Conservation (phyloP, 352 stramenopile species). For the Pythium sukuiense region DNA sequence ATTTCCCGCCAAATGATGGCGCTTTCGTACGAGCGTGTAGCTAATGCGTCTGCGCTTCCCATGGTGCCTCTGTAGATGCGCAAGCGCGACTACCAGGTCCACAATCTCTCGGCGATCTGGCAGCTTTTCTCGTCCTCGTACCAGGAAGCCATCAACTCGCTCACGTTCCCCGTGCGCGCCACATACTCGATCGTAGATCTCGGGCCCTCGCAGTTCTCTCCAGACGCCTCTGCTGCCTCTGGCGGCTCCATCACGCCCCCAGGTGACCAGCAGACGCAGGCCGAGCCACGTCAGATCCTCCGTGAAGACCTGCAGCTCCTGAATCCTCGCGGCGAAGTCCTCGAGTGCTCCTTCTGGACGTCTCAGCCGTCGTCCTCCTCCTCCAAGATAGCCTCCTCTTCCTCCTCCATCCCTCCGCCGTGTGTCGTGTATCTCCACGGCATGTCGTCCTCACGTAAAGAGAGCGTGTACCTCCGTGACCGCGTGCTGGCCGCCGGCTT, state of each 20-base stretch:
- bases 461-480: conserved; percentile 66
- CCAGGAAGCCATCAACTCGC: conserved; percentile 70
- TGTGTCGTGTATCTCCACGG: conserved; percentile 81
- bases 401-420: conserved; percentile 20
- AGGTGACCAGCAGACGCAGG: background rate
- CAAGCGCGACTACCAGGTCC: conserved; percentile 54
- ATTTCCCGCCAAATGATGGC: background rate
- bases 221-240: conserved; percentile 3
- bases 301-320: conserved; percentile 63
- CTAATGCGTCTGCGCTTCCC: background rate
- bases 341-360: conserved; percentile 74
- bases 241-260: background rate
- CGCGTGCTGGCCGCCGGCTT: conserved; percentile 58
- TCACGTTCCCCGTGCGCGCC: conserved; percentile 61
- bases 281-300: conserved; percentile 17
- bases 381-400: background rate
- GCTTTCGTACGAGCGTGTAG: background rate
- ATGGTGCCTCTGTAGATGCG: conserved; percentile 40
- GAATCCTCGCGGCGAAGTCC: conserved; percentile 48
- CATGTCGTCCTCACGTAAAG: conserved; percentile 75
- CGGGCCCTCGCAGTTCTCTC: conserved; percentile 30
- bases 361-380: background rate
- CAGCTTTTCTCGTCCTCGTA: conserved; percentile 73
- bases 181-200: conserved; percentile 60
- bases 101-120: conserved; percentile 62